These are phyloP conservation scores for Claviceps fusiformis DNA, from an alignment of 2,329 filamentous ascomycete species.

Conservation along the genomic window DNA sequence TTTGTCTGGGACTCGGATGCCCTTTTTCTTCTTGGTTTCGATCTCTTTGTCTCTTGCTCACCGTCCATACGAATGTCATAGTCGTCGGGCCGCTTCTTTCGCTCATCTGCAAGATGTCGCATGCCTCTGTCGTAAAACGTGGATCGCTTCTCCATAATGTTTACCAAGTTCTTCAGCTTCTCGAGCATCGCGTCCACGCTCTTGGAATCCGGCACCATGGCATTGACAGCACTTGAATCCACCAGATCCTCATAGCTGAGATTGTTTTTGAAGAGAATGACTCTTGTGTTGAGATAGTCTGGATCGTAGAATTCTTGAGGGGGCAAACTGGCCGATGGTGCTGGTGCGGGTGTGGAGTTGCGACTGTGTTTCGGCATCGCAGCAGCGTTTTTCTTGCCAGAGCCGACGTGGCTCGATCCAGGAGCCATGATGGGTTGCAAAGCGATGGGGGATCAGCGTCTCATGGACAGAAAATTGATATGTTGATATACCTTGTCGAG, in stretches of 20 bases:
- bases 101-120: slow-evolving; percentile 51
- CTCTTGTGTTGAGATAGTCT: slow-evolving; percentile 52
- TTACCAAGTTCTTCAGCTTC: slow-evolving; percentile 49
- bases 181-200: slow-evolving; percentile 50
- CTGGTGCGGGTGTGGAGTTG: slow-evolving; percentile 55
- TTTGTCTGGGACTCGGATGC: slow-evolving; percentile 42
- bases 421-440: slow-evolving; percentile 35
- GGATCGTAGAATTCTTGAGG: slow-evolving; percentile 43
- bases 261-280: slow-evolving; percentile 40
- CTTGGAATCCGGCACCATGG: slow-evolving; percentile 48
- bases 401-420: slow-evolving; percentile 44
- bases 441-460: slow-evolving; percentile 1
- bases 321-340: slow-evolving; percentile 36
- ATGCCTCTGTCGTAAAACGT: slow-evolving; percentile 60
- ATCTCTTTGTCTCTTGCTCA: slow-evolving; percentile 39
- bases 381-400: slow-evolving; percentile 49
- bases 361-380: slow-evolving; percentile 57
- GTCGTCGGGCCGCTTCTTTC: slow-evolving; percentile 49
- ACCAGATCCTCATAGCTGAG: slow-evolving; percentile 57
- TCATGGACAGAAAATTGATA: slow-evolving; percentile 5
- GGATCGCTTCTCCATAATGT: slow-evolving; percentile 53
- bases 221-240: slow-evolving; percentile 43
- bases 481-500: neutral
- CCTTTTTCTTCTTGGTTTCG: slow-evolving; percentile 70
- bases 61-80: slow-evolving; percentile 33